phyloP scores from a whole-genome alignment of 2,329 filamentous ascomycete species.

The Colletotrichum australisinense region DNA sequence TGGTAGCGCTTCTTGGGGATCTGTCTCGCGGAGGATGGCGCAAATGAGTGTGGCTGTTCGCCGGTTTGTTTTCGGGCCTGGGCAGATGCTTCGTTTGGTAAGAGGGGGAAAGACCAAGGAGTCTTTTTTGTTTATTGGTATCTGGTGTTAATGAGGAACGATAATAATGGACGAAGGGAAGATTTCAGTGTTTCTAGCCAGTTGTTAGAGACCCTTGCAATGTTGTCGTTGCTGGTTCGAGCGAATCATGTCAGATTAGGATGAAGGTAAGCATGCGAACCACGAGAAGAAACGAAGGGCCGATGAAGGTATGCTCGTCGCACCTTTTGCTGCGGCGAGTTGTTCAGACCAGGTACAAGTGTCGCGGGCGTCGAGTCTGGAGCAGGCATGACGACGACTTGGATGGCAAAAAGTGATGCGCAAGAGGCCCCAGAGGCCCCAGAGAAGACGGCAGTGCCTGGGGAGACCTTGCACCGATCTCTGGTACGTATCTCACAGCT shows the following conservation, averaged over 20 bases:
- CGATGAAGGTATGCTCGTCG: neutral
- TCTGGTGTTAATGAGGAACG: neutral
- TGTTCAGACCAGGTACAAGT: neutral
- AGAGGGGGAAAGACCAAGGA: neutral
- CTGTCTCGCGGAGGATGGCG: neutral
- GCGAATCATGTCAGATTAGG: neutral
- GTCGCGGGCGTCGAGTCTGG: neutral
- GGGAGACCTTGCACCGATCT: neutral
- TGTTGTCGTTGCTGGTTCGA: neutral
- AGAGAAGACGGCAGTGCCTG: neutral
- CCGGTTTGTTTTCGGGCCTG: neutral
- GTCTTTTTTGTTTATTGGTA: too few relatives aligned
- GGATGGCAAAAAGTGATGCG: constrained; percentile 7
- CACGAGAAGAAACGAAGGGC: neutral
- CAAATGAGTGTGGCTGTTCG: neutral
- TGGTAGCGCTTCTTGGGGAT: neutral
- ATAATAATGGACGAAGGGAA: neutral
- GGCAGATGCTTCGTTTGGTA: neutral
- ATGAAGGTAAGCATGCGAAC: neutral
- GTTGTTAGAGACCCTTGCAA: neutral
- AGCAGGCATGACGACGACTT: constrained; percentile 27
- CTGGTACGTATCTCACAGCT: neutral
- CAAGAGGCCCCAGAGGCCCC: neutral
- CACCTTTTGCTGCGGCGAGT: neutral
- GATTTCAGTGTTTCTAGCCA: neutral